Conservation (phyloP, 2,329 filamentous ascomycete species). For the Whalleya microplaca region DNA sequence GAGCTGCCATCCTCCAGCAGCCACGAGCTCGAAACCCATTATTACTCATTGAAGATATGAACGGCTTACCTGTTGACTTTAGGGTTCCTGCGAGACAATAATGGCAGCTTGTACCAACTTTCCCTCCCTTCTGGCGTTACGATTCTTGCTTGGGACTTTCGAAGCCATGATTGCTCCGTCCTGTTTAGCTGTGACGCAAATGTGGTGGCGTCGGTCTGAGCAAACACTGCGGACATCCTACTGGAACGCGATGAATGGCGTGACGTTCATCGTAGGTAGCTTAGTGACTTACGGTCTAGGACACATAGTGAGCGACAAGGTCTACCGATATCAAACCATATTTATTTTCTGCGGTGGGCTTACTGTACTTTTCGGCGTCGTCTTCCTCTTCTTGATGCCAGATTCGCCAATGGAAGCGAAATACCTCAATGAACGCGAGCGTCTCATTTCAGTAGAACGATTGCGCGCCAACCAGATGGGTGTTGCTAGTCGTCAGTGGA, state of each 20-base stretch:
- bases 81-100: constrained; percentile 51
- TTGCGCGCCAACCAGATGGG: constrained; percentile 77
- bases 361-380: constrained; percentile 53
- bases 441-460: constrained; percentile 69
- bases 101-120: constrained; percentile 57
- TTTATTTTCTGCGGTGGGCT: constrained; percentile 54
- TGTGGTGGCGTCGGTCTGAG: constrained; percentile 58
- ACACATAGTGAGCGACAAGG: constrained; percentile 47
- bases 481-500: constrained; percentile 71
- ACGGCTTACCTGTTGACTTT: not conserved
- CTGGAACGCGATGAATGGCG: constrained; percentile 60
- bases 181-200: constrained; percentile 56
- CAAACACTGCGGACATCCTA: constrained; percentile 53
- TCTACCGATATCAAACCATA: constrained; percentile 57
- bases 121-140: constrained; percentile 46
- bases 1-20: too few species aligned
- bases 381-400: constrained; percentile 63
- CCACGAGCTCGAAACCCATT: too few species aligned
- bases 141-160: constrained; percentile 51
- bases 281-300: constrained; percentile 57
- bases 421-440: constrained; percentile 67
- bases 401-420: constrained; percentile 64
- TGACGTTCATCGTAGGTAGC: constrained; percentile 59
- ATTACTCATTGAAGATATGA: not conserved
- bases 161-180: constrained; percentile 55